A percentile compares a stretch with the other conserved stretches of the same genome.
phyloP scores from a whole-genome alignment of 2,329 filamentous ascomycete genomes.

The Alternaria novae-zelandiae region DNA sequence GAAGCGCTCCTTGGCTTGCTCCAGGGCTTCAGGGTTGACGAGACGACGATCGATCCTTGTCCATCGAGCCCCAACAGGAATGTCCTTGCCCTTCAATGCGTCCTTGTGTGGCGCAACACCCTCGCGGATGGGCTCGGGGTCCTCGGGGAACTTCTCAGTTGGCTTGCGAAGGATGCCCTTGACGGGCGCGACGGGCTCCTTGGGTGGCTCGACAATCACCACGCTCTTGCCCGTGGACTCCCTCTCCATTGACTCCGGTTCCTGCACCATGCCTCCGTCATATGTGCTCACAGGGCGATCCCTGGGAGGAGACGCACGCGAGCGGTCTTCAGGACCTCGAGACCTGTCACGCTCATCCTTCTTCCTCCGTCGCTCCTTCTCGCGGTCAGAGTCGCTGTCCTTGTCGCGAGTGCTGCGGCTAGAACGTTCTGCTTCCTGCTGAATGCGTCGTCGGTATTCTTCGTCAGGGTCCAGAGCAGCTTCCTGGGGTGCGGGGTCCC shows the following conservation, averaged over 20 bases:
- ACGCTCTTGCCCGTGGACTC: constrained; percentile 45
- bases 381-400: constrained; percentile 44
- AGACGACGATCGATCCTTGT: constrained; percentile 89
- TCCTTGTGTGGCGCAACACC: constrained; percentile 95
- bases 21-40: constrained; percentile 87
- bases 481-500: constrained; percentile 38
- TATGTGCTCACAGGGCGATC: constrained; percentile 38
- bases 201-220: constrained; percentile 73
- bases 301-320: constrained; percentile 30
- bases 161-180: constrained; percentile 88
- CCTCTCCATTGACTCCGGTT: constrained; percentile 40
- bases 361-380: constrained; percentile 42
- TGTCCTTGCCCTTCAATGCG: constrained; percentile 72
- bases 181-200: constrained; percentile 67
- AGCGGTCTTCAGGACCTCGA: constrained; percentile 34
- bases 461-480: constrained; percentile 55
- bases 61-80: constrained; percentile 79
- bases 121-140: constrained; percentile 81
- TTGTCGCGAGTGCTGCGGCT: constrained; percentile 34
- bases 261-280: constrained; percentile 40
- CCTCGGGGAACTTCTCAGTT: constrained; percentile 83
- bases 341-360: constrained; percentile 42
- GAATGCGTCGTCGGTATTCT: constrained; percentile 58
- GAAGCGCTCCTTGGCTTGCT: constrained; percentile 85
- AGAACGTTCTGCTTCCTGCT: constrained; percentile 52